Percentiles rank a stretch among this genome's conserved stretches.
These are phyloP conservation scores for Cantharellus anzutake DNA, from an alignment of 768 basidiomycete species.

Conservation along the genomic window DNA sequence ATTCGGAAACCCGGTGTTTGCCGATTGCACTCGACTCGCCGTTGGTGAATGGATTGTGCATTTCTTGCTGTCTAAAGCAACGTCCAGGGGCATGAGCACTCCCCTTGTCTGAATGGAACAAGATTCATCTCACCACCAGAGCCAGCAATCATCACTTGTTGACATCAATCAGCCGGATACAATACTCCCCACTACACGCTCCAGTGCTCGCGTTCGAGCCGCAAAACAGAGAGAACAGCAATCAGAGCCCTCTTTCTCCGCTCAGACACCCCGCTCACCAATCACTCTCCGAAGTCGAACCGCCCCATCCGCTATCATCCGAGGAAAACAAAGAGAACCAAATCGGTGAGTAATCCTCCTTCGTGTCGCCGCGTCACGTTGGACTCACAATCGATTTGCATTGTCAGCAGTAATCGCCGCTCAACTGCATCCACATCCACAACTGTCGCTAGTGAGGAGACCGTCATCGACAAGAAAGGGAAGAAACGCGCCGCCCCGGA, in stretches of 20 bases:
- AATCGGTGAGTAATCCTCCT: slow-evolving; percentile 28
- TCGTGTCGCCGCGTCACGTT: slow-evolving; percentile 12
- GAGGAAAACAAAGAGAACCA: slow-evolving; percentile 24
- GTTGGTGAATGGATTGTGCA: background rate
- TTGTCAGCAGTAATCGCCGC: slow-evolving; percentile 17
- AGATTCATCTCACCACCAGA: background rate
- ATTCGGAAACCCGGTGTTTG: background rate
- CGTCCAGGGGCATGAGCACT: background rate
- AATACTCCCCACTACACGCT: slow-evolving; percentile 18
- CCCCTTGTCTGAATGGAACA: background rate
- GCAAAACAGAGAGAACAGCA: slow-evolving; percentile 17
- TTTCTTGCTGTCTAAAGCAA: background rate
- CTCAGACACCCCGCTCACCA: slow-evolving; percentile 9
- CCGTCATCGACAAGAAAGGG: slow-evolving; percentile 55
- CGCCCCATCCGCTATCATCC: slow-evolving; percentile 22
- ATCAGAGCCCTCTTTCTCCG: slow-evolving; percentile 12
- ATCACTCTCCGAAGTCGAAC: slow-evolving; percentile 9
- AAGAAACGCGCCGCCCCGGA: slow-evolving; percentile 84
- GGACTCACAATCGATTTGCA: background rate
- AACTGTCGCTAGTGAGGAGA: slow-evolving; percentile 42
- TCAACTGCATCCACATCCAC: slow-evolving; percentile 29
- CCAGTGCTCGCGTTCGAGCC: slow-evolving; percentile 29
- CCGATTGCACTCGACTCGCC: background rate
- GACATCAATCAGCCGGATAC: background rate
- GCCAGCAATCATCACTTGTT: background rate